Evolutionary conservation across 768 basidiomycete species (phyloP), one percentile per base, ranked within the genome.

Genomic region (Tricholoma saponaceum): DNA sequence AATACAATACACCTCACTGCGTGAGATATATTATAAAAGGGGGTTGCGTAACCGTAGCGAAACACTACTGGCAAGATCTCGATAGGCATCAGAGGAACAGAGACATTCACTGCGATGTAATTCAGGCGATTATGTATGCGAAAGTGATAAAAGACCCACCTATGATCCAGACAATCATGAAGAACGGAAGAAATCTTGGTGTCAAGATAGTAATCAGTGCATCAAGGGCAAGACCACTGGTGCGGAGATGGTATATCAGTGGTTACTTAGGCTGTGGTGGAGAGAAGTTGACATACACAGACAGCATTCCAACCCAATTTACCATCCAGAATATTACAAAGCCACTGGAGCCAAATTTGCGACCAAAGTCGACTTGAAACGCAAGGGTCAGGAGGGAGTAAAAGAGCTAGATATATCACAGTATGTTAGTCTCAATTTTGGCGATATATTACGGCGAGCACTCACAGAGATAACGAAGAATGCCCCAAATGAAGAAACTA

Each of bases 321-420:
- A 85, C 70, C 83, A 85, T 84, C 86, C 87, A 88, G 64, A 83
- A 87, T 25, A 87, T 70, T 32, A 86, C 59, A 61, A 87, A 84
- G 0, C 86, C 86, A 0, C 69, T 69, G 39, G 68, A 67, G 16
- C 81, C 81, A 25, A 23, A 83, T 77, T 68, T 76, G 55, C 80
- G 74, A 10, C 65, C 68, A 59, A 87, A 80, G 22, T 84, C 79
- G 1, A 85, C 72, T 22, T 82, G 78, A 68, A 88, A 88, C 0
- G 83, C 86, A 33, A 81, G 62, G 63, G 78, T 84, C 18, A 87
- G 63, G 12, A 87, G 69, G n/a, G 82, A 74, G 65, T 83, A 86
- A 63, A 84, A 77, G 16, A 83, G 69, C 81, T 85, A 56, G 3
- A 14, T 12, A 4, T 1, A 13, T 37, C 12, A 14, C 6, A 39